These are phyloP conservation scores for Linanthus parryae DNA, from an alignment of 148 eudicot genomes.

Conservation along the genomic window DNA sequence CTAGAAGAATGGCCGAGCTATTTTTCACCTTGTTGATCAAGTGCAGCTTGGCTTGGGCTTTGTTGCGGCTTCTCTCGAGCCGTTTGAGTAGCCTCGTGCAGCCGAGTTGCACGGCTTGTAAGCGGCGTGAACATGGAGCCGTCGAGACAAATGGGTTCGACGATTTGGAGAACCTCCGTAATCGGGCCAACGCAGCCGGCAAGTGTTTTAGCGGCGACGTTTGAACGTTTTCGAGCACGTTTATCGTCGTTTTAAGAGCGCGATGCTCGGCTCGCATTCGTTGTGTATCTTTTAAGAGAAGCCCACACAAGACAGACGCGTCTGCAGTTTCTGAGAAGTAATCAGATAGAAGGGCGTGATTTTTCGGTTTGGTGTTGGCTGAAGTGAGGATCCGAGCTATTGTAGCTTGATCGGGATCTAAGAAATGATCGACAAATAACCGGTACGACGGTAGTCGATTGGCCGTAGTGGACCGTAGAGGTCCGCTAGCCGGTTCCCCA, in stretches of 20 bases:
- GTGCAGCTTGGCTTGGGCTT: slow-evolving; percentile 37
- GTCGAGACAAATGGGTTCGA: slow-evolving; percentile 44
- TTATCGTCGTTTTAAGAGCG: slow-evolving; percentile 30
- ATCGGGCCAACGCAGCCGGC: slow-evolving; percentile 21
- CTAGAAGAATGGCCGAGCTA: slow-evolving; percentile 48
- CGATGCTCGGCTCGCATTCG: slow-evolving; percentile 32
- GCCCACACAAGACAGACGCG: slow-evolving; percentile 63
- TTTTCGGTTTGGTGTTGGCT: slow-evolving; percentile 18
- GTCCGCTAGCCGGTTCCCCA: slow-evolving; percentile 15
- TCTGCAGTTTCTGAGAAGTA: slow-evolving; percentile 61
- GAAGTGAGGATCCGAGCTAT: slow-evolving; percentile 31
- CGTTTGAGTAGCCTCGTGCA: slow-evolving; percentile 53
- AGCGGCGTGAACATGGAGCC: slow-evolving; percentile 28
- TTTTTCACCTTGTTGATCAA: slow-evolving; percentile 24
- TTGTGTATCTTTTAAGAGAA: slow-evolving; percentile 52
- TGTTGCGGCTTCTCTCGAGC: slow-evolving; percentile 57
- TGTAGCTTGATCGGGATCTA: slow-evolving; percentile 82
- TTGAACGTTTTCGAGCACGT: slow-evolving; percentile 14
- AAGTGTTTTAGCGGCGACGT: slow-evolving; percentile 13
- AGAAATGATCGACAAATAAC: slow-evolving; percentile 68
- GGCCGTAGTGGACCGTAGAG: slow-evolving; percentile 50
- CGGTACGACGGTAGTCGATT: slow-evolving; percentile 81
- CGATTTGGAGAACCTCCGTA: slow-evolving; percentile 36
- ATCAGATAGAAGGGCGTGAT: slow-evolving; percentile 40
- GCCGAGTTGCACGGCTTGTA: slow-evolving; percentile 39